Conservation (phyloP, 2,329 filamentous ascomycete species). For the Waltergamsia citrina region DNA sequence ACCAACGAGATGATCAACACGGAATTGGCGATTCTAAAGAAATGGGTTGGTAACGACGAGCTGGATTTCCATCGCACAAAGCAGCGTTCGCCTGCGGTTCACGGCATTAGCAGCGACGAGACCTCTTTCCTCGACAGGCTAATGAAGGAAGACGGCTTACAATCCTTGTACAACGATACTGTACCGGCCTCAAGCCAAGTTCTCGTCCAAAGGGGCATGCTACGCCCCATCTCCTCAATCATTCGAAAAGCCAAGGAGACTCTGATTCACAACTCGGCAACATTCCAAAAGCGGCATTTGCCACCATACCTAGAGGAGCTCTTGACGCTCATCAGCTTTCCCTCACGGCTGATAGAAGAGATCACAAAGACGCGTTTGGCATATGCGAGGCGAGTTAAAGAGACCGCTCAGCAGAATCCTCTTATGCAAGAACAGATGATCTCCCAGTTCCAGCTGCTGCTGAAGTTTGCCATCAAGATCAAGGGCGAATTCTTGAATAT, state of each 20-base stretch:
- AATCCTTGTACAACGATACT: constrained; percentile 74
- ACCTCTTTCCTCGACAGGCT: constrained; percentile 90
- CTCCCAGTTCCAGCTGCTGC: constrained; percentile 84
- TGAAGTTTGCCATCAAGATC: constrained; percentile 85
- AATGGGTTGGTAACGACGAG: constrained; percentile 94
- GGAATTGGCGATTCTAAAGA: constrained; percentile 81
- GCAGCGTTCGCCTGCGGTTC: constrained; percentile 50
- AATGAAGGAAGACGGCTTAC: constrained; percentile 90
- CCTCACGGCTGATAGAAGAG: constrained; percentile 88
- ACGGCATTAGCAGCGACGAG: constrained; percentile 72
- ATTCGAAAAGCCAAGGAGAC: constrained; percentile 92
- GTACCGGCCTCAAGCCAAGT: constrained; percentile 26
- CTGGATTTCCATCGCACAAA: constrained; percentile 79
- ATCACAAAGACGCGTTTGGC: constrained; percentile 87
- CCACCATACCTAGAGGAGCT: constrained; percentile 96
- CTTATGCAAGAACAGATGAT: constrained; percentile 99
- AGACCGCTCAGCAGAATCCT: constrained; percentile 81
- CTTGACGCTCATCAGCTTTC: constrained; percentile 93
- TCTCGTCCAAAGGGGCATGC: constrained; percentile 71
- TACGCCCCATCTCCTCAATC: constrained; percentile 72
- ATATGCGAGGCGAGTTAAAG: constrained; percentile 92
- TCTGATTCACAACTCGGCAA: constrained; percentile 74
- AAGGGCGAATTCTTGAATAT: constrained; percentile 82
- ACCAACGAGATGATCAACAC: constrained; percentile 95
- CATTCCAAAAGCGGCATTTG: constrained; percentile 80